These are phyloP conservation scores for Paramarasmius palmivorus DNA, from an alignment of 1,284 basidiomycete genomes.

Conservation along the genomic window DNA sequence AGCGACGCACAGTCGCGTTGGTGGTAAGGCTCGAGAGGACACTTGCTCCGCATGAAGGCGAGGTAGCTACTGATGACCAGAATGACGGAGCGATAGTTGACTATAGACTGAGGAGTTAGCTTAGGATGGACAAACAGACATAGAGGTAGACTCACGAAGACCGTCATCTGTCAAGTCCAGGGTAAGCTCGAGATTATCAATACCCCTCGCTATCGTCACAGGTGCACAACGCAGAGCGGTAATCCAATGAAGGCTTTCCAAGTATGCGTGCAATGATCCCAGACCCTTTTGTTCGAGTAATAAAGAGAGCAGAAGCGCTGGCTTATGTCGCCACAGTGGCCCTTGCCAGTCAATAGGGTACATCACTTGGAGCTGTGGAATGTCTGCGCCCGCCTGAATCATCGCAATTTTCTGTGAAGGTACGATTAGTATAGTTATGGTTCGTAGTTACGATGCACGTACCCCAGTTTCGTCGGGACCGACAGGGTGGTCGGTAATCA, in stretches of 20 bases:
- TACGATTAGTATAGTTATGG: neutral
- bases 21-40: constrained; percentile 44
- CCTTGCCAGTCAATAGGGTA: constrained; percentile 62
- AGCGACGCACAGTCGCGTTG: constrained; percentile 60
- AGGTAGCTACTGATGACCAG: constrained; percentile 62
- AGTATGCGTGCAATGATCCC: constrained; percentile 61
- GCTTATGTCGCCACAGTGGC: constrained; percentile 51
- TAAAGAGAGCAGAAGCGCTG: constrained; percentile 59
- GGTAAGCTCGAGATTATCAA: constrained; percentile 59
- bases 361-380: constrained; percentile 53
- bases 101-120: constrained; percentile 22
- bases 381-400: constrained; percentile 63
- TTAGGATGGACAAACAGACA: neutral
- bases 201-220: constrained; percentile 46
- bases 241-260: constrained; percentile 69
- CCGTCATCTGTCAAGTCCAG: constrained; percentile 63
- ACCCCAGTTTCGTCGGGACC: constrained; percentile 42
- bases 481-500: constrained; percentile 37
- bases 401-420: constrained; percentile 50
- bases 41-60: constrained; percentile 44
- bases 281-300: constrained; percentile 72
- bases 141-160: constrained; percentile 39
- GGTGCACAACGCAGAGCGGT: constrained; percentile 54
- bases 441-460: constrained; percentile 19
- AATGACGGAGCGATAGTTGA: constrained; percentile 57